Evolutionary conservation across 495 filamentous ascomycete species (phyloP).

Genomic region (Penicillium psychrofluorescens): DNA sequence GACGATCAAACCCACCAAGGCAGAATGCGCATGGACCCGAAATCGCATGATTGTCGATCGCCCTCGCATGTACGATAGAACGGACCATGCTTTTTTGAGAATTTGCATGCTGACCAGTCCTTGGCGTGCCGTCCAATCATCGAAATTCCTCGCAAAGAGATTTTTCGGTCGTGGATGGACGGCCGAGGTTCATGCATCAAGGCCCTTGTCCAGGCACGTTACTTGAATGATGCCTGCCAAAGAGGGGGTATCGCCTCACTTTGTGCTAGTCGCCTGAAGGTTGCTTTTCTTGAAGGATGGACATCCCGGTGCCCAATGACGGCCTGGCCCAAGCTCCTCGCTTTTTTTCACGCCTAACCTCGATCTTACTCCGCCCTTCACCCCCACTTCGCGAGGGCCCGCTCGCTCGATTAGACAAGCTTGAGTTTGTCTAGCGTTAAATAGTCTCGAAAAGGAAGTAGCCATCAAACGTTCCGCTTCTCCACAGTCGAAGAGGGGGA

Average conservation of each 20-base stretch:
- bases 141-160: slow-evolving; percentile 22
- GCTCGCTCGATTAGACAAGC: too few relatives aligned
- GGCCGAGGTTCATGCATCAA: slow-evolving; percentile 24
- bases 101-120: slow-evolving; percentile 22
- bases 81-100: slow-evolving; percentile 18
- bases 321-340: slow-evolving; percentile 31
- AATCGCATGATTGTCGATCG: slow-evolving; percentile 15
- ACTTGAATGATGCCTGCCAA: slow-evolving; percentile 11
- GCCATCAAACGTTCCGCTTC: slow-evolving; percentile 8
- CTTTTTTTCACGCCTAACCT: slow-evolving; percentile 15
- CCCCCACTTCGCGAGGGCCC: slow-evolving; percentile 11
- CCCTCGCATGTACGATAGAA: slow-evolving; percentile 12
- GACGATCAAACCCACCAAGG: slow-evolving; percentile 6
- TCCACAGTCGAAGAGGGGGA: slow-evolving; percentile 16
- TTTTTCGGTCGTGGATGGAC: slow-evolving; percentile 20
- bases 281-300: slow-evolving; percentile 2
- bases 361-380: slow-evolving; percentile 21
- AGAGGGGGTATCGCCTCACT: slow-evolving; percentile 3
- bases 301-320: slow-evolving; percentile 13
- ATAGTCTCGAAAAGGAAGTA: slow-evolving; percentile 1
- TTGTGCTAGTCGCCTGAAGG: slow-evolving; percentile 3
- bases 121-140: slow-evolving; percentile 22
- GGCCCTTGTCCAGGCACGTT: slow-evolving; percentile 21
- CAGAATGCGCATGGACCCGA: neutral
- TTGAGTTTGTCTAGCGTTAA: slow-evolving; percentile 4